Evolutionary conservation across 1,139 yeast species (phyloP), one percentile per base, ranked within the genome.

Genomic region (Geotrichum reessii): DNA sequence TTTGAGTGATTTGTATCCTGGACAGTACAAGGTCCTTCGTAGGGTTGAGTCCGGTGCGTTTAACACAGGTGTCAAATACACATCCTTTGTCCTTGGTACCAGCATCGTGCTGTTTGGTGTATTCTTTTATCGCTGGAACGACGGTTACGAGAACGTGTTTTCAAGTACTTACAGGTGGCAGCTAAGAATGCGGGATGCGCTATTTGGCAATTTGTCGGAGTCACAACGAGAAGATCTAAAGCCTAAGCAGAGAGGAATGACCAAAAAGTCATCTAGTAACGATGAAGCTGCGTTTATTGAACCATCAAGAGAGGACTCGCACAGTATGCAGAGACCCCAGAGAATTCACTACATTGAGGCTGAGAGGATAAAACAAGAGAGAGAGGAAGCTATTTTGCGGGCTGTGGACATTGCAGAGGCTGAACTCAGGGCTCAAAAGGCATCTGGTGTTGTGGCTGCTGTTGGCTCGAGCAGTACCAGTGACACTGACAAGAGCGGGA

Each of bases 61-160:
- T 64, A 81, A 83, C 62, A 74, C 77, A n/a, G 76, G 76, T n/a
- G 73, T 73, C 47, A 59, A 64, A 47, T 63, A 62, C 57, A 64
- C 71, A 3, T 64, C 69, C 3, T 58, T 62, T 33, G 47, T 64
- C 19, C 58, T 69, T 56, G 67, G 69, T n/a, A 61, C 63, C 6
- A 57, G 65, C 19, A 52, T 65, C 50, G 58, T 62, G 19, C 25
- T 60, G 28, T 61, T 81, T 1, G 85, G 84, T 47, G 80, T 86
- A 8, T 88, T 88, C 68, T 85, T 87, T 72, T 81, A 85, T 69
- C 76, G 92, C 58, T 88, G 96, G 96, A 87, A 89, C 68, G 95
- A 88, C 60, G 92, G 92, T 8, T 81, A 82, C 65, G 95, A 88
- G 63, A 85, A 87, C 66, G 83, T 87, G 3, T 84, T 88, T 71